phyloP scores from a whole-genome alignment of 345 rosid genomes.

The Draba incana region DNA sequence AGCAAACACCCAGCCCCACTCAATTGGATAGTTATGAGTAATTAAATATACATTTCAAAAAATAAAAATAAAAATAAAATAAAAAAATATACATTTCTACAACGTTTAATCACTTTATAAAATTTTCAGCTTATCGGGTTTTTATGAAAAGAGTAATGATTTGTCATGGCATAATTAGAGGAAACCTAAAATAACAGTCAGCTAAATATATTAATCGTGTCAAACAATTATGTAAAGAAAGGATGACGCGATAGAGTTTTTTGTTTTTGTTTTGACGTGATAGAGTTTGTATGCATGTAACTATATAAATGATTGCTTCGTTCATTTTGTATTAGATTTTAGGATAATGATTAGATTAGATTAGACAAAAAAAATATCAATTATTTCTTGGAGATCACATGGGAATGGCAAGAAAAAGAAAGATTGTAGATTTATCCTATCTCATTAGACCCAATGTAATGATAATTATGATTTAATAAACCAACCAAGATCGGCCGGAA shows the following conservation, averaged over 20 bases:
- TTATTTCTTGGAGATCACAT: slow-evolving; percentile 36
- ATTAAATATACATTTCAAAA: not conserved
- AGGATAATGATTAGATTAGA: slow-evolving; percentile 40
- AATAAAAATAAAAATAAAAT: too few species aligned
- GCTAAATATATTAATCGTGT: slow-evolving; percentile 21
- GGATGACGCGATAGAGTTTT: slow-evolving; percentile 32
- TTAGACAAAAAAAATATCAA: slow-evolving; percentile 27
- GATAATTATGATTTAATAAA: slow-evolving; percentile 13
- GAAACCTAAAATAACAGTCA: slow-evolving; percentile 12
- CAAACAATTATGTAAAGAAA: slow-evolving; percentile 9
- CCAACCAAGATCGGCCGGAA: slow-evolving; percentile 31
- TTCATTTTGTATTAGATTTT: slow-evolving; percentile 31
- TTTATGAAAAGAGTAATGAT: slow-evolving; percentile 13
- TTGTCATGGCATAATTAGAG: slow-evolving; percentile 2
- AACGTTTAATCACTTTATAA: not conserved
- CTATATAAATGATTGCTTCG: slow-evolving; percentile 31
- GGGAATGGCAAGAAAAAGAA: slow-evolving; percentile 18
- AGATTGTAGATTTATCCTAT: slow-evolving; percentile 4
- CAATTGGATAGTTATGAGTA: slow-evolving; percentile 1
- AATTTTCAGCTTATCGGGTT: slow-evolving; percentile 3
- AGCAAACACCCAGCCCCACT: slow-evolving; percentile 39
- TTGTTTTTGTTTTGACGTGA: slow-evolving; percentile 15
- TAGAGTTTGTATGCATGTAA: slow-evolving; percentile 38
- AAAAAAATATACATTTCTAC: slow-evolving; percentile 5
- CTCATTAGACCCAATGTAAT: slow-evolving; percentile 18